Conservation (phyloP, 1,284 basidiomycete species). For the Ustilago cynodontis region DNA sequence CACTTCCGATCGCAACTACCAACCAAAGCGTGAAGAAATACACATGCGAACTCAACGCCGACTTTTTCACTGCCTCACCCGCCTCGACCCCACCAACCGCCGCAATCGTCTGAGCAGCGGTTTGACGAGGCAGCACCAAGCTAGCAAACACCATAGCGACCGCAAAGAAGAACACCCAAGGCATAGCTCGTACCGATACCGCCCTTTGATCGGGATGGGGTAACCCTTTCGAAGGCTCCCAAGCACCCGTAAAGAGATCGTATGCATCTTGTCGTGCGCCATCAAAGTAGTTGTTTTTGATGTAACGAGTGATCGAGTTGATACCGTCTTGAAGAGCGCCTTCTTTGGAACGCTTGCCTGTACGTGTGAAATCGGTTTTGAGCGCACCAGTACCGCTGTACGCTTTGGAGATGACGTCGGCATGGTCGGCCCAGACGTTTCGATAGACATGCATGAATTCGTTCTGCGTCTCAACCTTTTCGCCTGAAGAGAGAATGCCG, state of each 20-base stretch:
- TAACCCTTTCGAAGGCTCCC: conserved; percentile 77
- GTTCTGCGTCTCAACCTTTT: conserved; percentile 59
- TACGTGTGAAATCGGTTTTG: conserved; percentile 94
- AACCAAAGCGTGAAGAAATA: conserved; percentile 56
- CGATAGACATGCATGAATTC: conserved; percentile 80
- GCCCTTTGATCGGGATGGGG: conserved; percentile 84
- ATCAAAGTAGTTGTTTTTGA: conserved; percentile 98
- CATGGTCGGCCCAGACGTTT: conserved; percentile 98
- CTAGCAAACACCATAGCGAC: conserved; percentile 77
- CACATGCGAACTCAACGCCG: conserved; percentile 16
- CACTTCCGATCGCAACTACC: conserved; percentile 38
- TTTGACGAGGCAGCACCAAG: conserved; percentile 52
- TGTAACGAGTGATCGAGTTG: conserved; percentile 87
- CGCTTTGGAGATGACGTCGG: conserved; percentile 88
- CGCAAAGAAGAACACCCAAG: conserved; percentile 83
- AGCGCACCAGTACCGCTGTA: conserved; percentile 96
- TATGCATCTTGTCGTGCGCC: conserved; percentile 80
- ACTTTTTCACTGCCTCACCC: conserved; percentile 16
- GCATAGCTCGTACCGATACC: conserved; percentile 84
- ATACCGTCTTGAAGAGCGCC: conserved; percentile 87
- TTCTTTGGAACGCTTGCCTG: conserved; percentile 84
- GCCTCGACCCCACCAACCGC: conserved; percentile 15
- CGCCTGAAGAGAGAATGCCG: conserved; percentile 59
- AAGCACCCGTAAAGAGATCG: conserved; percentile 92
- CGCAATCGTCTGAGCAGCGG: conserved; percentile 26